Base-by-base conservation (phyloP, 2,329 filamentous ascomycete genomes). In the Pseudocercospora macadamiae region DNA sequence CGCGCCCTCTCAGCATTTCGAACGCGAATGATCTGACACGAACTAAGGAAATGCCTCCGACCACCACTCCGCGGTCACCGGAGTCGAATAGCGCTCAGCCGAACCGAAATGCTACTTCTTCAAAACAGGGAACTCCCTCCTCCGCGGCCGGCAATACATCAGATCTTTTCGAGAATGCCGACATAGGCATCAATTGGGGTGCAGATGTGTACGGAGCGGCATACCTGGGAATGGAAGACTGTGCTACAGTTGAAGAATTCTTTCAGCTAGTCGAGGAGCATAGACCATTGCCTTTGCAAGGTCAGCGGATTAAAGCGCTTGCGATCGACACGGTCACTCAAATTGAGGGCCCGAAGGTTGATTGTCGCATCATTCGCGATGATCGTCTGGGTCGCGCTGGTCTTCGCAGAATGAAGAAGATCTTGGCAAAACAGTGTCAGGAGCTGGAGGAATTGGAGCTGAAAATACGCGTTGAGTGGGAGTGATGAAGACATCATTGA, bases 401-500 rank as follows among this genome's bases (percentile, higher is more conserved):
- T 10, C 19, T 57, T 48, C 49, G 51, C 8, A 28, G 51, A n/a
- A 53, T 57, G 48, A 9, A 53, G 39, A 53, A 57, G 21, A 52
- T 47, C 25, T 25, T 57, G 18, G 21, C 25, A 37, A 25, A 14
- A 42, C 55, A 47, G 21, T 57, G 55, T 26, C 16, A 57, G 23
- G 14, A 25, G 19, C 42, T 7, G 18, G 36, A 25, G n/a, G 55
- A 57, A 6, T 44, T 51, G 28, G 49, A 53, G 28, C n/a, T 57
- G 55, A 52, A 53, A 21, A 42, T 57, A 19, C 36, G 37, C 28
- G 48, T 53, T 10, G 49, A n/a, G n/a, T 57, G 55, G 55, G 55
- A 30, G n/a, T 53, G 48, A 30, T 32, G 28, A n/a, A n/a, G n/a
- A n/a, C n/a, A n/a, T n/a, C n/a, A n/a, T n/a, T n/a, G n/a, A n/a